Percentiles rank a stretch among this genome's conserved stretches.
phyloP scores from a whole-genome alignment of 108 stramenopile species.

The Skeletonema grethae region DNA sequence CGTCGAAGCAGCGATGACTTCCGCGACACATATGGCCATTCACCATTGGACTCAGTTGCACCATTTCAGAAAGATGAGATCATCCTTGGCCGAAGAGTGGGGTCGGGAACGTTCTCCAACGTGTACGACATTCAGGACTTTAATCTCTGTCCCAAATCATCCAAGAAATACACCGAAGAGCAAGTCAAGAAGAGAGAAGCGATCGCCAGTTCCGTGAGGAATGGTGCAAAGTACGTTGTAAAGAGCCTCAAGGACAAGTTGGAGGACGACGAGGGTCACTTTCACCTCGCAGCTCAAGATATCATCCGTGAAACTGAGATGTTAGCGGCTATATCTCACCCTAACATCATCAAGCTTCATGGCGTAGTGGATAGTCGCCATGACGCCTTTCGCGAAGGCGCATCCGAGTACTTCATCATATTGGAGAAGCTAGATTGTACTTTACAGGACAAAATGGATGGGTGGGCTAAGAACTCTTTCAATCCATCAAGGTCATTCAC shows the following conservation, averaged over 20 bases:
- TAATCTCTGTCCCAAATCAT: background rate
- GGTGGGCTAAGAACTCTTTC: no score
- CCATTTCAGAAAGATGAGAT: constrained; percentile 3
- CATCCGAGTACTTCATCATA: constrained; percentile 69
- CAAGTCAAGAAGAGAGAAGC: background rate
- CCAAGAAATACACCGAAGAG: background rate
- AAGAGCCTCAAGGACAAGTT: background rate
- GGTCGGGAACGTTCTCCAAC: background rate
- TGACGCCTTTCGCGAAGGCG: background rate
- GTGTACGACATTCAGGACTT: background rate
- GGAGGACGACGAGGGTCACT: constrained; percentile 23
- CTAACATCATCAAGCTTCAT: background rate
- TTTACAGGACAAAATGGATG: constrained; percentile 37
- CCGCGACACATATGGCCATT: background rate
- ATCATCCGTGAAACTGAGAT: background rate
- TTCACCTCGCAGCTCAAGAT: background rate
- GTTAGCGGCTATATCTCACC: background rate
- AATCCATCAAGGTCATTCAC: background rate
- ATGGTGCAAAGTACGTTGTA: background rate
- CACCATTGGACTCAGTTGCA: background rate
- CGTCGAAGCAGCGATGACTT: background rate
- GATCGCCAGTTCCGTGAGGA: background rate
- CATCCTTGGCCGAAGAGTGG: background rate
- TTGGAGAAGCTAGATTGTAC: constrained; percentile 70
- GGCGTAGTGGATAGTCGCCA: background rate